Base-by-base conservation (phyloP, 495 filamentous ascomycete species). In the Lasiosphaeria hispida region DNA sequence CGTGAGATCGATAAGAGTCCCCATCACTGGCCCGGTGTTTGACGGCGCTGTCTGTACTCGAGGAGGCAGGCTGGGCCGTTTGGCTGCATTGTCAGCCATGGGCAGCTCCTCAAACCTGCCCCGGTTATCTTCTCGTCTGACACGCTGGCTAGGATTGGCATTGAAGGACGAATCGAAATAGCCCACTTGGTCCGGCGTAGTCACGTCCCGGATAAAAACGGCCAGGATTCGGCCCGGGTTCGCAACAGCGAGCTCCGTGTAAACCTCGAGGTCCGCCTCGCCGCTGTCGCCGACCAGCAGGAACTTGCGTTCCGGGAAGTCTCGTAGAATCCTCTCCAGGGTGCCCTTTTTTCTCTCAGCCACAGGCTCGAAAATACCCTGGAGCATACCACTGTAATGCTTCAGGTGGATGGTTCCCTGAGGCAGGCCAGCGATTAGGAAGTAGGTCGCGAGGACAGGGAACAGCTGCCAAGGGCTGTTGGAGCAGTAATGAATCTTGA, bases 401-500 rank as follows among this genome's bases (percentile, higher is more conserved):
- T 99, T 99, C 62, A 99, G 70, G 66, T 99, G 95, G 63, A 96
- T 88, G 0, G 91, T 94, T 1, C 92, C 94, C 10, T 82, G 83
- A 0, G 94, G 94, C 11, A 99, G 75, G 7, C 89, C 88, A 9
- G 89, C 89, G 41, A 83, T 65, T 62, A 86, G 82, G 69, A 97
- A 95, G 65, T 87, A 97, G 33, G 82, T 88, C 4, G 87, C 85
- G 8, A 97, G 77, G 0, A 97, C 81, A 4, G 94, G 93, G 63
- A 88, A 99, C 0, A 99, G 79, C 73, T 99, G 93, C 92, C 92
- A 97, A 10, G 92, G 92, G 18, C 92, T 90, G 72, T 96, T 92
- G 49, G 95, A 92, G 51, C 96, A 90, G 74, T 97, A 94, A 67
- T 97, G 88, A 57, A 96, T 73, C 61, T 87, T 79, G 23, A 96